A percentile compares a stretch with the other conserved stretches of the same genome.
Conservation (phyloP, 768 basidiomycete genomes). For the Boletus vinaceobasis region DNA sequence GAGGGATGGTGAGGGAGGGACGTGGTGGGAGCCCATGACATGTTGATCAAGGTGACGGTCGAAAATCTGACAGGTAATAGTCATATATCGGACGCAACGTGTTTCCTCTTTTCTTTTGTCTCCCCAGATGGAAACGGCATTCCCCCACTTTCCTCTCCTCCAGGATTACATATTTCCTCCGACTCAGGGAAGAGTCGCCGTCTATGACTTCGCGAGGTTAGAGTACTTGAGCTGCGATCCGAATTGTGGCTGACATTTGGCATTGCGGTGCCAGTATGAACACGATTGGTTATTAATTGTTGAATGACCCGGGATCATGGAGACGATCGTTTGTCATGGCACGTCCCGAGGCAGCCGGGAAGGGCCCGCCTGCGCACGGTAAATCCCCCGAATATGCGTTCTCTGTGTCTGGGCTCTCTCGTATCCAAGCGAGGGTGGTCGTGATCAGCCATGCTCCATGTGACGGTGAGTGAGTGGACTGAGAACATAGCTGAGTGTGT, state of each 20-base stretch:
- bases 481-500: not conserved
- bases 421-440: not conserved
- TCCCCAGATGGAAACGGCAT: not conserved
- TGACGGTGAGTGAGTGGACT: too few species aligned
- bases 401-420: conserved; percentile 4
- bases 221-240: not conserved
- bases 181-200: conserved; percentile 11
- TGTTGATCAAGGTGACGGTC: conserved; percentile 8
- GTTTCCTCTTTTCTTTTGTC: not conserved
- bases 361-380: not conserved
- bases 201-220: too few species aligned
- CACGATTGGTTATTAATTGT: conserved; percentile 4
- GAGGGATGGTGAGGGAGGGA: conserved; percentile 4
- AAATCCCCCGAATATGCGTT: conserved; percentile 10
- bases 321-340: conserved; percentile 4
- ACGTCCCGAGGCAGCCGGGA: not conserved
- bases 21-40: conserved; percentile 9
- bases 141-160: not conserved
- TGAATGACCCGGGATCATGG: conserved; percentile 11
- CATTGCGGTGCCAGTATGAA: conserved; percentile 2
- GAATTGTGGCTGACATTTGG: conserved; percentile 11
- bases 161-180: conserved; percentile 12
- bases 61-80: conserved; percentile 17
- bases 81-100: conserved; percentile 16
- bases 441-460: not conserved